Percentiles rank a stretch among this genome's conserved stretches.
Evolutionary conservation across 2,329 filamentous ascomycete genomes (phyloP).

Genomic region (Aspergillus tubingensis): DNA sequence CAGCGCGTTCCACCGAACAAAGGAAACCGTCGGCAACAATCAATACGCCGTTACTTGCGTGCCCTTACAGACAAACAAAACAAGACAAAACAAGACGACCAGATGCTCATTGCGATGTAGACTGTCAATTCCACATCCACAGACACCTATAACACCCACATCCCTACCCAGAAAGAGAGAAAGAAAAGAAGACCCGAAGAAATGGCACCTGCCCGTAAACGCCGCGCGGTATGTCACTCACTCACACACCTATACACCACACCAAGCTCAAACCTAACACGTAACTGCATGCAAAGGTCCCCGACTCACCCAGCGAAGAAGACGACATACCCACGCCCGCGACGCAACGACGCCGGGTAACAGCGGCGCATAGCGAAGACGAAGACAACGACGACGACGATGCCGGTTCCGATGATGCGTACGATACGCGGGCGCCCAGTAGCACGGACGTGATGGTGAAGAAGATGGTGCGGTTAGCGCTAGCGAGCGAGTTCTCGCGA

Average conservation of each 20-base stretch:
- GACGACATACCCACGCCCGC: constrained; percentile 9
- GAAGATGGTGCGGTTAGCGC: constrained; percentile 62
- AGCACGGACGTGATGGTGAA: constrained; percentile 53
- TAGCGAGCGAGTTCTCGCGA: constrained; percentile 62
- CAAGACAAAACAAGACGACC: neutral
- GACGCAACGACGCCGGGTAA: constrained; percentile 17
- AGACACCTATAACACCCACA: too few relatives aligned
- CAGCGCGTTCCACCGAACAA: constrained; percentile 20
- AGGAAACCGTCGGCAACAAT: neutral
- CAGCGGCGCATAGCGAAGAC: constrained; percentile 1
- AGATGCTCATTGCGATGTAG: neutral
- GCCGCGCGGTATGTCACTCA: constrained; percentile 28
- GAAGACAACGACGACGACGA: constrained; percentile 20
- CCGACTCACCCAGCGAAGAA: constrained; percentile 15
- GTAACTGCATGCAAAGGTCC: neutral
- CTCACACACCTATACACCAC: neutral
- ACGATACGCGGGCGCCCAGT: constrained; percentile 27
- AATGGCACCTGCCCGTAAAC: constrained; percentile 35
- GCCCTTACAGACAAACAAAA: neutral
- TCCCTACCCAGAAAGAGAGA: neutral
- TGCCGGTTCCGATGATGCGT: constrained; percentile 11
- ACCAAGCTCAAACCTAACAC: neutral
- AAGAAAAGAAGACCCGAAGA: constrained; percentile 1
- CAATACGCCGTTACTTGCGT: neutral
- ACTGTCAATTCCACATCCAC: too few relatives aligned